Conservation (phyloP, 805 yeast genomes). For the Saccharomycopsis fermentans region DNA sequence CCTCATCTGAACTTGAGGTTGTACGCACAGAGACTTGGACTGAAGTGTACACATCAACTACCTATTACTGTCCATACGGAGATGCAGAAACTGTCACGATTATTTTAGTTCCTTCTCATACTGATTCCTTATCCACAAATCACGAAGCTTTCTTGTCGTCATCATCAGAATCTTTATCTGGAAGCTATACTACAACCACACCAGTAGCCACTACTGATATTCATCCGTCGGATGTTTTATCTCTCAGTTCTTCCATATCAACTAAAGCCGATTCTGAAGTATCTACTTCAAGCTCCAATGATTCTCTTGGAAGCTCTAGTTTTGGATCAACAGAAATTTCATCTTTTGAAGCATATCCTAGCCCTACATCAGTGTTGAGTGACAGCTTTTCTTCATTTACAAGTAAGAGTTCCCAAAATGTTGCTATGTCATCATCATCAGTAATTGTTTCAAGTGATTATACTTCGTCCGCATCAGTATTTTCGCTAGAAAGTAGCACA, state of each 20-base stretch:
- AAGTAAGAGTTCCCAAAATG: no score
- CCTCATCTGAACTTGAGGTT: neutral
- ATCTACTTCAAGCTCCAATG: no score
- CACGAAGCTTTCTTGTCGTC: neutral
- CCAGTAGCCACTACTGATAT: neutral
- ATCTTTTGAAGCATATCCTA: no score
- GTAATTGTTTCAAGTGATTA: neutral
- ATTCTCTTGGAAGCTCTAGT: no score
- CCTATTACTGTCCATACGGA: neutral
- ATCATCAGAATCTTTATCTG: neutral
- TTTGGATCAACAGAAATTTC: no score
- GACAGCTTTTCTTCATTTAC: no score
- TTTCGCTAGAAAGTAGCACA: neutral
- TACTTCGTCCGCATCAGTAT: neutral
- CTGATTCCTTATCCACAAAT: neutral
- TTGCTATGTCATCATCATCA: neutral
- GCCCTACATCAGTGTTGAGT: no score
- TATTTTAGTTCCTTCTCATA: neutral
- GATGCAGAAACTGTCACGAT: neutral
- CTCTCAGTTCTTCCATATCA: no score
- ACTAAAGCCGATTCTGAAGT: no score
- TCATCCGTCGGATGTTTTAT: no score
- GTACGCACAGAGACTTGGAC: neutral
- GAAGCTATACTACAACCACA: neutral
- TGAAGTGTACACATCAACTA: neutral